Evolutionary conservation across 169 alveolate genomes (phyloP).

Genomic region (Cryptosporidium viatorum): DNA sequence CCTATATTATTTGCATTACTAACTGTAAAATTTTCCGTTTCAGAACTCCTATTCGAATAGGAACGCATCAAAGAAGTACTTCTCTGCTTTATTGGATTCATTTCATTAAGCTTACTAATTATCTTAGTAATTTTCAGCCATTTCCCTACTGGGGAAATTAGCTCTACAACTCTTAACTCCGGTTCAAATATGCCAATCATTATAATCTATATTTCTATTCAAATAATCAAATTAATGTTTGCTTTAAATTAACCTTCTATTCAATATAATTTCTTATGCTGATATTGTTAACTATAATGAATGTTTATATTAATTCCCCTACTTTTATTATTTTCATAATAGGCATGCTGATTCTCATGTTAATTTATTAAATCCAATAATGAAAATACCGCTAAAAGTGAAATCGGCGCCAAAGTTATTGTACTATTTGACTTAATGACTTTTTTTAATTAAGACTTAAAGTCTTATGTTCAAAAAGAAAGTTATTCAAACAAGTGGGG

Average conservation of each 20-base stretch:
- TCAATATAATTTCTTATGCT: too few species aligned
- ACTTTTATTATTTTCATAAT: neutral
- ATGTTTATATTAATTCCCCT: neutral
- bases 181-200: constrained; percentile 55
- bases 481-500: constrained; percentile 32
- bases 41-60: neutral
- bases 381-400: constrained; percentile 1
- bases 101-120: neutral
- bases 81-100: neutral
- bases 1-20: neutral
- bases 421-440: neutral
- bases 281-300: neutral
- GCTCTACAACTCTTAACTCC: neutral
- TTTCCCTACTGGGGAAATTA: constrained; percentile 37
- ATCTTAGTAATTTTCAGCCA: constrained; percentile 35
- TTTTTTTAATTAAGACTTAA: neutral
- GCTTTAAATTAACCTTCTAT: neutral
- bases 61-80: neutral
- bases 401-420: neutral
- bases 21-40: neutral
- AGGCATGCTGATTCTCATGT: neutral
- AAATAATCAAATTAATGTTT: neutral
- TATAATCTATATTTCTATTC: neutral
- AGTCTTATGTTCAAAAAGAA: constrained; percentile 32
- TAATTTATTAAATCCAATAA: neutral